Conservation (phyloP, 2,329 filamentous ascomycete genomes). For the Calonectria henricotiae region DNA sequence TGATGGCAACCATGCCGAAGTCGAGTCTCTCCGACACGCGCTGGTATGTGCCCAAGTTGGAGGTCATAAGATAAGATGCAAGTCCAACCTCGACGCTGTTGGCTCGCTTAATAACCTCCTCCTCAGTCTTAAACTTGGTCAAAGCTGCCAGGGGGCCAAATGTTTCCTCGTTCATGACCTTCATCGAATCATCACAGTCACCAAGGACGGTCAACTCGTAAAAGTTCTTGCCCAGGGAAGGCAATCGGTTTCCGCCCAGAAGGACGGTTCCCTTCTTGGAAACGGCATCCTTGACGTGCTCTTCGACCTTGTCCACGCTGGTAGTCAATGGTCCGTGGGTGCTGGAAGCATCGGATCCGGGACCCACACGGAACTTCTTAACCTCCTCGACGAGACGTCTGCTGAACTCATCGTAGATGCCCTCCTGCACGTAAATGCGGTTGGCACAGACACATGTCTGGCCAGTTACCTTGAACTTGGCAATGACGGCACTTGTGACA, state of each 20-base stretch:
- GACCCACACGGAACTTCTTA: conserved; percentile 12
- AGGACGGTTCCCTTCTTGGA: conserved; percentile 7
- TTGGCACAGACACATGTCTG: conserved; percentile 85
- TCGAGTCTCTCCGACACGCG: conserved; percentile 78
- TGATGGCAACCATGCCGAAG: conserved; percentile 80
- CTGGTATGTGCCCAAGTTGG: conserved; percentile 75
- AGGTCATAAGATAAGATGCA: conserved; percentile 9
- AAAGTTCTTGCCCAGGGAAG: conserved; percentile 17
- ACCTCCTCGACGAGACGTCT: neutral
- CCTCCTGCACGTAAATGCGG: conserved; percentile 14
- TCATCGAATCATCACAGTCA: conserved; percentile 14
- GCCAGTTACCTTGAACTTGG: conserved; percentile 90
- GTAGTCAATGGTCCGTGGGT: conserved; percentile 15
- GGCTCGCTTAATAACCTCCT: conserved; percentile 14
- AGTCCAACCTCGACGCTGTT: conserved; percentile 13
- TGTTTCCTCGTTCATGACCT: conserved; percentile 8
- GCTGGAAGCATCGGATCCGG: neutral
- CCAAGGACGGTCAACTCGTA: conserved; percentile 15
- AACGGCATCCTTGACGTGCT: conserved; percentile 1
- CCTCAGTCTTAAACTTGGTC: conserved; percentile 16
- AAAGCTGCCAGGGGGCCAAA: conserved; percentile 10
- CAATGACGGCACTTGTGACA: conserved; percentile 76
- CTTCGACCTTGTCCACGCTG: conserved; percentile 12
- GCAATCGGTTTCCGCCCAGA: conserved; percentile 1
- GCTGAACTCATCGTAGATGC: conserved; percentile 7